Percentiles rank a stretch among this genome's conserved stretches.
Evolutionary conservation across 805 yeast species (phyloP).

Genomic region (Cyberlindnera saturnus): DNA sequence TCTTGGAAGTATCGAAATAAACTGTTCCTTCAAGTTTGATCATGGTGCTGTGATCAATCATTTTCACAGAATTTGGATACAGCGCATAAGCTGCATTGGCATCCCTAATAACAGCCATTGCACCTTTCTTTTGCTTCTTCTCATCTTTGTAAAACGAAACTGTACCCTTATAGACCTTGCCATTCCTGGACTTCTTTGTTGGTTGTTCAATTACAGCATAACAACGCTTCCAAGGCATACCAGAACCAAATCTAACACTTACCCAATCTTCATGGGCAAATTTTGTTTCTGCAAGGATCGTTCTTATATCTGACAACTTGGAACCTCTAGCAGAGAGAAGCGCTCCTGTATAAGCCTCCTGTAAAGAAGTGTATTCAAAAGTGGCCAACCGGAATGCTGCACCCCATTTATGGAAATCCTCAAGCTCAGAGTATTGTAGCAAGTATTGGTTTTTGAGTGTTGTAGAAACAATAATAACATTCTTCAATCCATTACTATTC

Average conservation of each 20-base stretch:
- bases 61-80: conserved; percentile 79
- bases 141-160: conserved; percentile 73
- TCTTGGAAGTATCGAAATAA: conserved; percentile 43
- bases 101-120: conserved; percentile 72
- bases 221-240: conserved; percentile 97
- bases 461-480: conserved; percentile 81
- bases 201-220: conserved; percentile 84
- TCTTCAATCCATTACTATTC: conserved; percentile 54
- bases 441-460: conserved; percentile 85
- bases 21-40: conserved; percentile 84
- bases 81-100: conserved; percentile 79
- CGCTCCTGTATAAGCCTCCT: conserved; percentile 96
- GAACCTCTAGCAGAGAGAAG: conserved; percentile 88
- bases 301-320: conserved; percentile 76
- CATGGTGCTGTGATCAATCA: conserved; percentile 84
- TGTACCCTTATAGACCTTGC: conserved; percentile 32
- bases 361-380: conserved; percentile 76
- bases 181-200: conserved; percentile 36
- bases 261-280: conserved; percentile 92
- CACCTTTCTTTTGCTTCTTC: conserved; percentile 60
- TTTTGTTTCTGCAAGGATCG: conserved; percentile 78
- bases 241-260: conserved; percentile 89
- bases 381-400: conserved; percentile 75
- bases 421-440: conserved; percentile 65
- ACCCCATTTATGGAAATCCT: conserved; percentile 69